Percentiles rank a stretch among this genome's conserved stretches.
Evolutionary conservation across 768 basidiomycete genomes (phyloP).

Genomic region (Ephemerocybe angulata): DNA sequence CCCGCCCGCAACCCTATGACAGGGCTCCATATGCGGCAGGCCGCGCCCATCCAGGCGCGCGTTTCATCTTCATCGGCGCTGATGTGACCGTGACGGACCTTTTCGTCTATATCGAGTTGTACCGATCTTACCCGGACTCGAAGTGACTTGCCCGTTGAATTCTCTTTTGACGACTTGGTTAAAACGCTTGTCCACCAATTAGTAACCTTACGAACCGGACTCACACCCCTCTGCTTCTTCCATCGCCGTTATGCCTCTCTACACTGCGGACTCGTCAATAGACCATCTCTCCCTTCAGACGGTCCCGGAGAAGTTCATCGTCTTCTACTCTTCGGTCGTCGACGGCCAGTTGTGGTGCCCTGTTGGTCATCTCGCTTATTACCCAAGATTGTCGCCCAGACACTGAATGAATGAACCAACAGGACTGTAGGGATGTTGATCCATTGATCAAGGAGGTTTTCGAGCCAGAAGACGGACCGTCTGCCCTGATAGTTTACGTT

Average conservation of each 20-base stretch:
- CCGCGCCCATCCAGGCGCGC: no score
- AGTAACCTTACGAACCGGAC: not conserved
- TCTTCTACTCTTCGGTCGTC: conserved; percentile 71
- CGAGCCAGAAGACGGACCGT: conserved; percentile 37
- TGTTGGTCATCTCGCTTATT: conserved; percentile 39
- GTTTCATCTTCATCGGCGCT: no score
- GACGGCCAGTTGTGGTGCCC: conserved; percentile 69
- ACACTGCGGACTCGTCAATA: conserved; percentile 30
- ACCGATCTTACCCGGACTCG: no score
- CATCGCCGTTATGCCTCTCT: conserved; percentile 49
- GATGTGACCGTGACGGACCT: no score
- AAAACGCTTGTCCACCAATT: not conserved
- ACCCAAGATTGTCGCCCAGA: not conserved
- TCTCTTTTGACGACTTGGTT: not conserved
- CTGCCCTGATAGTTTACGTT: conserved; percentile 63
- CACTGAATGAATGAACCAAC: not conserved
- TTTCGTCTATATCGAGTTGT: no score
- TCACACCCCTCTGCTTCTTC: no score
- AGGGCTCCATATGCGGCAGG: no score
- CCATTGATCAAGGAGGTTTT: conserved; percentile 51
- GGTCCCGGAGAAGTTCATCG: conserved; percentile 48
- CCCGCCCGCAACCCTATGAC: no score
- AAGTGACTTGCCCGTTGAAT: conserved; percentile 18
- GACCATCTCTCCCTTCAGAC: conserved; percentile 35
- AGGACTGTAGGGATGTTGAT: conserved; percentile 70